Evolutionary conservation across 306 rosid species (phyloP), one percentile per base, ranked within the genome.

Genomic region (Quercus parvula): DNA sequence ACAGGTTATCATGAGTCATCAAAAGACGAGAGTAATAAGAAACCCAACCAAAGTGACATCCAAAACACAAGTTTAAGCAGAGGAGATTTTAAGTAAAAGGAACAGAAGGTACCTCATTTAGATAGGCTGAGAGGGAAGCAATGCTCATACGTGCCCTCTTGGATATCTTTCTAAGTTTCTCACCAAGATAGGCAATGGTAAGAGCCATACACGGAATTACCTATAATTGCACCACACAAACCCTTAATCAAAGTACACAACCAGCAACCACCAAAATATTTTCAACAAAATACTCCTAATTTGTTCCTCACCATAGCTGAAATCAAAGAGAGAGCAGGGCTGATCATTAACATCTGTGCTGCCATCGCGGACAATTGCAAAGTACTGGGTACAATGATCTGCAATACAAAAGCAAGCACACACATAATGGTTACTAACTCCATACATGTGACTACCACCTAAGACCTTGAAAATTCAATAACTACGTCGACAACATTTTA

Each of bases 101-200:
- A 49, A 31, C 61, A 62, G 57, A 20, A 46, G 35, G 25, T 80
- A 94, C 98, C 98, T 94, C 98, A 38, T 94, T 92, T 56, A 92
- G 85, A 80, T 90, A 94, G 10, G 97, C 89, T 17, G 98, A 94
- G 82, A 94, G 90, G 84, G 88, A 86, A 75, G 97, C 97, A 82
- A 87, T 58, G 79, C 91, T 89, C 66, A 86, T 71, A 70, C 86
- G 88, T 46, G 97, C 89, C 82, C 85, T 75, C 61, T 81, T 92
- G 59, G 98, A 94, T 83, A 94, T 85, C 80, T 77, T 83, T 10
- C 85, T 82, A 74, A 92, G 97, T 73, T 89, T 82, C 82, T 84
- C 87, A 30, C 98, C 98, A 52, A 94, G 93, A 87, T 78, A 70
- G 79, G 84, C 89, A 85, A 89, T 73, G 76, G 33, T 77, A 85